phyloP scores from a whole-genome alignment of 2,329 filamentous ascomycete genomes.

The Stromatinia cepivora region DNA sequence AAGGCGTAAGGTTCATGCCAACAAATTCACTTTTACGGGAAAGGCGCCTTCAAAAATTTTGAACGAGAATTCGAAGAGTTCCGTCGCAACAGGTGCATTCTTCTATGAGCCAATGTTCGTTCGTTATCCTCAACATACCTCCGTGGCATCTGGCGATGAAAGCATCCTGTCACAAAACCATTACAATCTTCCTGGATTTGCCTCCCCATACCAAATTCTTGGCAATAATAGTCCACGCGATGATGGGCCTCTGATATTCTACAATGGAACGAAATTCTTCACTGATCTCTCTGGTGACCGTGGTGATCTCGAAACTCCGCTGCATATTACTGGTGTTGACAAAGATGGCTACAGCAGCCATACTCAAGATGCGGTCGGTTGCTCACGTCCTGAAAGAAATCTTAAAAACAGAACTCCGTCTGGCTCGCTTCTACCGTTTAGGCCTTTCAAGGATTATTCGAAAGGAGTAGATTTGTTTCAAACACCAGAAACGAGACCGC shows the following conservation, averaged over 20 bases:
- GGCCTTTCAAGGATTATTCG: conserved; percentile 51
- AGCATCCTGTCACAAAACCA: neutral
- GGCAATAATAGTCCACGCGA: conserved; percentile 49
- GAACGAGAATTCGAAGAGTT: conserved; percentile 31
- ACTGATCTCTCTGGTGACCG: conserved; percentile 74
- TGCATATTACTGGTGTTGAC: conserved; percentile 51
- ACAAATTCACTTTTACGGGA: conserved; percentile 23
- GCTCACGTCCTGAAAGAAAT: conserved; percentile 14
- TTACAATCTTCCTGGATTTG: conserved; percentile 10
- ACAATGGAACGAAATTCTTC: conserved; percentile 76
- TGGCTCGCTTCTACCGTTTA: conserved; percentile 38
- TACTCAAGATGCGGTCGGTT: conserved; percentile 28
- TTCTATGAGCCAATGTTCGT: conserved; percentile 66
- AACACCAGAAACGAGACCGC: conserved; percentile 28
- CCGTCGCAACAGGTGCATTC: conserved; percentile 50
- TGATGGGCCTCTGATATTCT: conserved; percentile 80
- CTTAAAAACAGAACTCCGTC: conserved; percentile 28
- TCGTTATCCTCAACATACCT: conserved; percentile 50
- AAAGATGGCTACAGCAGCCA: conserved; percentile 41
- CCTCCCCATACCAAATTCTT: neutral
- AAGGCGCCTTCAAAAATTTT: neutral
- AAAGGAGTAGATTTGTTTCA: conserved; percentile 29
- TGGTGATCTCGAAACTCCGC: conserved; percentile 50
- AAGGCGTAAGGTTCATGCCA: conserved; percentile 32
- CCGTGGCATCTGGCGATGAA: conserved; percentile 38